Percentiles rank a stretch among this genome's conserved stretches.
phyloP scores from a whole-genome alignment of 768 basidiomycete species.

The Sistotremastrum niveocremeum region DNA sequence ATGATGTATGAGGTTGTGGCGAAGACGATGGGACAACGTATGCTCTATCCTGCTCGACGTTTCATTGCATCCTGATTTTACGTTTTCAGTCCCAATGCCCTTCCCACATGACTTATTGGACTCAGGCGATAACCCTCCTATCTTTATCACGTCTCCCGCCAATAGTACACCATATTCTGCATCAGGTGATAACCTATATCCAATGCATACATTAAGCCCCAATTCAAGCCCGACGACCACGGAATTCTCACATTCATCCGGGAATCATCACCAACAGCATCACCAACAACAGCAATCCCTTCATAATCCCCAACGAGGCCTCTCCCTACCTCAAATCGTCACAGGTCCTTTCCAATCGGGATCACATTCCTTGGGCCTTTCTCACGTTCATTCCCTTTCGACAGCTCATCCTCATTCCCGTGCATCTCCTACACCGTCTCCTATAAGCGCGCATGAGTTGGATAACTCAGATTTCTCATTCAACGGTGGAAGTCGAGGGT shows the following conservation, averaged over 20 bases:
- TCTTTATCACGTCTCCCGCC: constrained; percentile 56
- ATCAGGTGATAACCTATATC: constrained; percentile 24
- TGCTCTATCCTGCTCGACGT: constrained; percentile 22
- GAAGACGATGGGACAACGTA: constrained; percentile 38
- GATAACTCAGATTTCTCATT: no score
- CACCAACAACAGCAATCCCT: constrained; percentile 27
- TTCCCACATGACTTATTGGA: constrained; percentile 42
- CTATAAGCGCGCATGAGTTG: no score
- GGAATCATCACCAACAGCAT: constrained; percentile 9
- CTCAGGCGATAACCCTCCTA: constrained; percentile 23
- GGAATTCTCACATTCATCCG: constrained; percentile 27
- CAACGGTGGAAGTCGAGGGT: background rate
- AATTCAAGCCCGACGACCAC: constrained; percentile 39
- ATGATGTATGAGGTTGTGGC: constrained; percentile 49
- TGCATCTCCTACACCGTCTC: background rate
- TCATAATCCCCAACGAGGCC: background rate
- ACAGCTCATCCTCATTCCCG: constrained; percentile 14
- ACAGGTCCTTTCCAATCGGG: constrained; percentile 26
- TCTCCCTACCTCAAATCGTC: constrained; percentile 52
- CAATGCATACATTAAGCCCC: constrained; percentile 35
- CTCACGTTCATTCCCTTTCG: constrained; percentile 13
- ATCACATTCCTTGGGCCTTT: background rate
- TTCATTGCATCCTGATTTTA: constrained; percentile 3
- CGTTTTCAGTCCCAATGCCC: constrained; percentile 3
- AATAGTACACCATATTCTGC: constrained; percentile 25